These are phyloP conservation scores for Chaetoceros tenuissimus DNA, from an alignment of 108 stramenopile genomes.

Conservation along the genomic window DNA sequence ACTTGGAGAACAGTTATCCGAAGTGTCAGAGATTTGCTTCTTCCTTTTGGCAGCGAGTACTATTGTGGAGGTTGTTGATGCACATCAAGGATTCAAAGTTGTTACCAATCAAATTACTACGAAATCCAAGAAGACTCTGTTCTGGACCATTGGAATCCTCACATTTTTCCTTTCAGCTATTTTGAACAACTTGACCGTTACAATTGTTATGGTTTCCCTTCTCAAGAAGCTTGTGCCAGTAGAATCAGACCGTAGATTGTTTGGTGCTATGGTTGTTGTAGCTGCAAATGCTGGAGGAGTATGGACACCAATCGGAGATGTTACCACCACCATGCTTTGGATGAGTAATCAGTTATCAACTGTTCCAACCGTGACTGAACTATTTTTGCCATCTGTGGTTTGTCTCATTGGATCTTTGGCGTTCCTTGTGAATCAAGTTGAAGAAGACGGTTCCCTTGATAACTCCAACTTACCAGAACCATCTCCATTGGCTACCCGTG, in stretches of 20 bases:
- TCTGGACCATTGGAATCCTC: constrained; percentile 88
- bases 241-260: constrained; percentile 74
- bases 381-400: constrained; percentile 80
- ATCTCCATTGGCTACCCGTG: constrained; percentile 69
- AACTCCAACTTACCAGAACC: constrained; percentile 42
- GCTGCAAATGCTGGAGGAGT: constrained; percentile 94
- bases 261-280: constrained; percentile 93
- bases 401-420: constrained; percentile 76
- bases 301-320: constrained; percentile 95
- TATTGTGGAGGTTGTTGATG: constrained; percentile 93
- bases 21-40: constrained; percentile 92
- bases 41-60: constrained; percentile 89
- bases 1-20: constrained; percentile 82
- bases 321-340: constrained; percentile 96
- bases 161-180: constrained; percentile 90
- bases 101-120: constrained; percentile 89
- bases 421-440: constrained; percentile 76
- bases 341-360: constrained; percentile 87
- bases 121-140: constrained; percentile 77
- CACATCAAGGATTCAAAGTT: constrained; percentile 92
- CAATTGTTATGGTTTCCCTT: constrained; percentile 89
- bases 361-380: constrained; percentile 78
- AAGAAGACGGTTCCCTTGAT: constrained; percentile 54
- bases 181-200: constrained; percentile 90
- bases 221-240: constrained; percentile 80